These are phyloP conservation scores for Coemansia aciculifera DNA, from an alignment of 192 early-diverging fungal species.

Conservation along the genomic window DNA sequence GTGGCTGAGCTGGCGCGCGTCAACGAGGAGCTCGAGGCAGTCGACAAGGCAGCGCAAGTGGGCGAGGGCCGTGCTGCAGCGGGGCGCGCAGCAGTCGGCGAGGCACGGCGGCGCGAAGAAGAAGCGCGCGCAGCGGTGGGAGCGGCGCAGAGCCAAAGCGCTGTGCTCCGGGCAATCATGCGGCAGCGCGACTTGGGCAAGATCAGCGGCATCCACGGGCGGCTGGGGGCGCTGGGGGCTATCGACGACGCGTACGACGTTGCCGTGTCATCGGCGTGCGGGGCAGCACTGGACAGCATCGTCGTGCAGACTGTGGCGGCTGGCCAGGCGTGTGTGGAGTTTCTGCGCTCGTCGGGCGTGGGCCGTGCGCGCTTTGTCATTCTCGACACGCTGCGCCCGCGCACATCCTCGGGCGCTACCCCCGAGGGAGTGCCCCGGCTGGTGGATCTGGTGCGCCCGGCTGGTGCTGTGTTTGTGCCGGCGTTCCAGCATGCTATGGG, in stretches of 20 bases:
- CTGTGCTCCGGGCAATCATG: slow-evolving; percentile 67
- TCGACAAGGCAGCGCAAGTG: slow-evolving; percentile 50
- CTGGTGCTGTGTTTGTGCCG: slow-evolving; percentile 67
- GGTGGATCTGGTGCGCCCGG: slow-evolving; percentile 85
- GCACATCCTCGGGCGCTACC: slow-evolving; percentile 59
- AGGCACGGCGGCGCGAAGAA: slow-evolving; percentile 65
- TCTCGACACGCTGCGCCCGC: slow-evolving; percentile 70
- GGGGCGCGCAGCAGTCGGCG: slow-evolving; percentile 37
- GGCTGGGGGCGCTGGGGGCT: slow-evolving; percentile 93
- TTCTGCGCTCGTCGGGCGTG: slow-evolving; percentile 78
- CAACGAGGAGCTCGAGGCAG: slow-evolving; percentile 57
- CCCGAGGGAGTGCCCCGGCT: slow-evolving; percentile 82
- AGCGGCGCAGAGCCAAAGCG: slow-evolving; percentile 65
- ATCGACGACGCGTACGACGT: slow-evolving; percentile 95
- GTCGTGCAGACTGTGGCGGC: slow-evolving; percentile 87
- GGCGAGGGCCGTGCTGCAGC: slow-evolving; percentile 40
- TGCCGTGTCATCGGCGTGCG: slow-evolving; percentile 89
- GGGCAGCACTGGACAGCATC: slow-evolving; percentile 74
- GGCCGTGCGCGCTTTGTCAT: slow-evolving; percentile 85
- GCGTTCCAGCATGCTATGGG: slow-evolving; percentile 86
- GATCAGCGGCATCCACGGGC: slow-evolving; percentile 78
- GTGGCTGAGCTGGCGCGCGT: slow-evolving; percentile 50
- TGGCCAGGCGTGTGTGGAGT: slow-evolving; percentile 88
- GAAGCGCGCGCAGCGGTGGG: slow-evolving; percentile 67
- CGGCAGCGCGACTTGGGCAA: slow-evolving; percentile 69